Percentiles rank a stretch among this genome's conserved stretches.
phyloP scores from a whole-genome alignment of 176 grass and related monocot genomes.

The Zoysia japonica region DNA sequence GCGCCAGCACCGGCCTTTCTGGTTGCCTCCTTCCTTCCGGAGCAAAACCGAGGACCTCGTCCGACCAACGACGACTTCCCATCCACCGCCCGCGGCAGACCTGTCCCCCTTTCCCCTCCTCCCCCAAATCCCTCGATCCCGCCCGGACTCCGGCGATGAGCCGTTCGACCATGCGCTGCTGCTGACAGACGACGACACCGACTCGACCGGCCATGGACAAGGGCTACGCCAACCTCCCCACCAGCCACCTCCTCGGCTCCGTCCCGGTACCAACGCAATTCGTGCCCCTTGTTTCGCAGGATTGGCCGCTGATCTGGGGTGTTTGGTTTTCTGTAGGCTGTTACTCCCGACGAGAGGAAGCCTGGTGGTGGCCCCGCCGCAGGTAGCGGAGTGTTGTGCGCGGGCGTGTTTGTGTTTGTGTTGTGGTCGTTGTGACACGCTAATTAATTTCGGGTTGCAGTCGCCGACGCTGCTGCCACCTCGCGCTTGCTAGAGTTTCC shows the following conservation, averaged over 20 bases:
- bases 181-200: slow-evolving; percentile 22
- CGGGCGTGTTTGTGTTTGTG: neutral
- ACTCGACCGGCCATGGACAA: slow-evolving; percentile 59
- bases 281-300: slow-evolving; percentile 11
- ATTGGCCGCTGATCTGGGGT: neutral
- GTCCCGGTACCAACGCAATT: slow-evolving; percentile 62
- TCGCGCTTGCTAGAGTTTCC: slow-evolving; percentile 76
- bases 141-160: slow-evolving; percentile 27
- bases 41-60: slow-evolving; percentile 35
- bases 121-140: slow-evolving; percentile 28
- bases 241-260: slow-evolving; percentile 90
- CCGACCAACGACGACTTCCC: slow-evolving; percentile 44
- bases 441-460: slow-evolving; percentile 31
- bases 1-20: neutral
- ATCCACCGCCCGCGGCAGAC: slow-evolving; percentile 26
- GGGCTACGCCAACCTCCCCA: slow-evolving; percentile 80
- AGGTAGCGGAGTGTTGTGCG: slow-evolving; percentile 30
- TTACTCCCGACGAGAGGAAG: slow-evolving; percentile 59
- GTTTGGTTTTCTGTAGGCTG: slow-evolving; percentile 60
- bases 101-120: neutral
- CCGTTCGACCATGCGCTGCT: slow-evolving; percentile 40
- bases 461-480: slow-evolving; percentile 47
- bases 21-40: slow-evolving; percentile 22
- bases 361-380: neutral
- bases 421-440: neutral